phyloP scores from a whole-genome alignment of 2,329 filamentous ascomycete species.

The Plenodomus biglobosus region DNA sequence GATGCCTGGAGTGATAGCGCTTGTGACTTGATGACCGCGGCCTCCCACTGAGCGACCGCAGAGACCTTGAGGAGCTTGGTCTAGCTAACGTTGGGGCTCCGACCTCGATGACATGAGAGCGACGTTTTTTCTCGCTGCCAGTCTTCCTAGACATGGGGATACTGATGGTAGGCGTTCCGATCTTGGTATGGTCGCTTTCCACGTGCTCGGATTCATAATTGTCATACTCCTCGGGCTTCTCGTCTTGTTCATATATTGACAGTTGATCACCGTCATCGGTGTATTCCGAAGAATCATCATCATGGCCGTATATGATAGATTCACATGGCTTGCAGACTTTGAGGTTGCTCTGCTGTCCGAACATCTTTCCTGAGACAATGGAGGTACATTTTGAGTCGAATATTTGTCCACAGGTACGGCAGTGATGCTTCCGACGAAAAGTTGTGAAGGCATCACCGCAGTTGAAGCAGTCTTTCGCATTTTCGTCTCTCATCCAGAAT shows the following conservation, averaged over 20 bases:
- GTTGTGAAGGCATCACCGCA: constrained; percentile 90
- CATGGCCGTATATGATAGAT: constrained; percentile 83
- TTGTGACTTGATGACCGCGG: constrained; percentile 78
- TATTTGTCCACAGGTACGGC: constrained; percentile 92
- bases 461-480: constrained; percentile 93
- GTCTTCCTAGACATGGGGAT: constrained; percentile 65
- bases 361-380: constrained; percentile 82
- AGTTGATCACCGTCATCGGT: constrained; percentile 73
- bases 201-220: constrained; percentile 29
- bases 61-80: constrained; percentile 90
- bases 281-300: constrained; percentile 89
- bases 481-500: constrained; percentile 99
- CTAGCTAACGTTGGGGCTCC: constrained; percentile 72
- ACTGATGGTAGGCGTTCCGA: constrained; percentile 62
- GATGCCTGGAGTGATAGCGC: constrained; percentile 84
- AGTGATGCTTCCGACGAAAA: constrained; percentile 95
- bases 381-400: constrained; percentile 96
- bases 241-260: constrained; percentile 55
- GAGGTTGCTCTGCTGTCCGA: constrained; percentile 81
- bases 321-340: constrained; percentile 93
- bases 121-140: constrained; percentile 76
- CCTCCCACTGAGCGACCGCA: constrained; percentile 71
- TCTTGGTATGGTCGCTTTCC: constrained; percentile 46
- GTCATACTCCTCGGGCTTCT: constrained; percentile 24
- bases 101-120: constrained; percentile 87